Percentiles rank a stretch among this genome's conserved stretches.
Evolutionary conservation across 192 early-diverging fungal species (phyloP).

Genomic region (Coemansia sp.): DNA sequence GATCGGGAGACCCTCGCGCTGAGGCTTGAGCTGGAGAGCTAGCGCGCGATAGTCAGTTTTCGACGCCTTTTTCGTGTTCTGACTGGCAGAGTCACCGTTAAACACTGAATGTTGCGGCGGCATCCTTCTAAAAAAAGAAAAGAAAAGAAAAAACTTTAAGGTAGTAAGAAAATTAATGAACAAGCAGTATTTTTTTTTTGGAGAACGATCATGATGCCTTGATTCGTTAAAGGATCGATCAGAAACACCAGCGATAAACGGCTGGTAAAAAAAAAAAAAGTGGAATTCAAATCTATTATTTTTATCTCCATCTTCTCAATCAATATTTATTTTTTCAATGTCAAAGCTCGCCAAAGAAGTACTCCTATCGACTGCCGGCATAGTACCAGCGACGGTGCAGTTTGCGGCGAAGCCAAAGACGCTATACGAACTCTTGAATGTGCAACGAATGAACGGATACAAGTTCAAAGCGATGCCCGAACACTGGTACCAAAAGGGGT

Average conservation of each 20-base stretch:
- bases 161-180: neutral
- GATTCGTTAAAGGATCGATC: neutral
- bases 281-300: neutral
- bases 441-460: slow-evolving; percentile 32
- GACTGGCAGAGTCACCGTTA: neutral
- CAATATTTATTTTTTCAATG: slow-evolving; percentile 6
- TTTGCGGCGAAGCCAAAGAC: slow-evolving; percentile 39
- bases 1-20: slow-evolving; percentile 59
- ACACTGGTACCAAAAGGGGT: slow-evolving; percentile 48
- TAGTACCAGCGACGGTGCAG: slow-evolving; percentile 13
- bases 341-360: slow-evolving; percentile 30
- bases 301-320: neutral
- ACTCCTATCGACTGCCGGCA: slow-evolving; percentile 26
- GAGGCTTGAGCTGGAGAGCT: slow-evolving; percentile 23
- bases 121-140: neutral
- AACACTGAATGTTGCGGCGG: too few relatives aligned
- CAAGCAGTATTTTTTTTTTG: slow-evolving; percentile 3
- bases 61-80: neutral
- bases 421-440: slow-evolving; percentile 43
- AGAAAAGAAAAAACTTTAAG: neutral
- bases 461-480: slow-evolving; percentile 35
- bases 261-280: neutral
- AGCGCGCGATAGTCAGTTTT: slow-evolving; percentile 16
- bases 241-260: neutral
- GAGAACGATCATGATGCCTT: neutral